Conservation (phyloP, 768 basidiomycete genomes). For the Boletus sp. region DNA sequence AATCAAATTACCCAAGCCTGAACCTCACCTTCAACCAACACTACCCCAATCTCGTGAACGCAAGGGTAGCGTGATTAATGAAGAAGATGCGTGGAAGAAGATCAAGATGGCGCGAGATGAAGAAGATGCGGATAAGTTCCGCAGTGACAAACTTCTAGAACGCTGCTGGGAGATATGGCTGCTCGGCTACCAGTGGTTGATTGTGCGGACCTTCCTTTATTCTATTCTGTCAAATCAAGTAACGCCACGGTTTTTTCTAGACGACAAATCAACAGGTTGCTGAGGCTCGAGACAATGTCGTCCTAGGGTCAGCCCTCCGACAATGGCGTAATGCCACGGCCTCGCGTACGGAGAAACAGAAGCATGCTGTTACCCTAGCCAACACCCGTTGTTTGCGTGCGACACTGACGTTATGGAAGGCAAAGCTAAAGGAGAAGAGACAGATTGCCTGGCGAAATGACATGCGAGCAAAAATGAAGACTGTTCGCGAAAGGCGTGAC, state of each 20-base stretch:
- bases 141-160: conserved; percentile 59
- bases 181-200: conserved; percentile 68
- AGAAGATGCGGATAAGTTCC: conserved; percentile 66
- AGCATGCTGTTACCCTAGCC: conserved; percentile 44
- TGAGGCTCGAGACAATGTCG: conserved; percentile 64
- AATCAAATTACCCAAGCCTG: conserved; percentile 29
- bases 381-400: conserved; percentile 43
- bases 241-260: conserved; percentile 37
- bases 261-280: conserved; percentile 69
- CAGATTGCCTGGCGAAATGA: conserved; percentile 62
- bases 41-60: conserved; percentile 35
- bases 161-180: conserved; percentile 78
- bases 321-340: conserved; percentile 54
- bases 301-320: conserved; percentile 57
- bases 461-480: conserved; percentile 71
- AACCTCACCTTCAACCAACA: conserved; percentile 16
- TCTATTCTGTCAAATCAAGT: conserved; percentile 14
- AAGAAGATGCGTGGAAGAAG: conserved; percentile 78
- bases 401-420: conserved; percentile 52
- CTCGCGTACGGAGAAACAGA: conserved; percentile 38
- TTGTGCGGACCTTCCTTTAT: conserved; percentile 46
- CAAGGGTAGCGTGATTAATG: conserved; percentile 54
- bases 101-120: conserved; percentile 71
- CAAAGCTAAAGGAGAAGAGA: conserved; percentile 50
- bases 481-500: conserved; percentile 56